Evolutionary conservation across 1,139 yeast genomes (phyloP).

Genomic region (Saccharomycopsis hybrid): DNA sequence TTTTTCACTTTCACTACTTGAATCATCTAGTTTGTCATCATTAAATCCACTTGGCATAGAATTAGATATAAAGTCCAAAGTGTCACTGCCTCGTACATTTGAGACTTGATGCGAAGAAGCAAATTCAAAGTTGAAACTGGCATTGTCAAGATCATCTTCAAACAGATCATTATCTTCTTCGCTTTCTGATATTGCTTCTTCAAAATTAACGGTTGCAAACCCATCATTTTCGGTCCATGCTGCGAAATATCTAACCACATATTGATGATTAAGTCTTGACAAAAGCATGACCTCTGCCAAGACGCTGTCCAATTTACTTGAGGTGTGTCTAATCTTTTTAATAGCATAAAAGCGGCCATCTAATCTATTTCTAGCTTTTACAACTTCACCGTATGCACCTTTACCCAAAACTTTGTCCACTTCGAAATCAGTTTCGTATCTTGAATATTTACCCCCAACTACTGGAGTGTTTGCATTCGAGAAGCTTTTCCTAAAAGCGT

Average conservation of each 20-base stretch:
- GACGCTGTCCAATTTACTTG: conserved; percentile 71
- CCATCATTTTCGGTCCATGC: conserved; percentile 82
- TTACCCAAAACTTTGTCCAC: conserved; percentile 88
- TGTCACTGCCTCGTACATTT: neutral
- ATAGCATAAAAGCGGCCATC: conserved; percentile 96
- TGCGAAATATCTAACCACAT: conserved; percentile 91
- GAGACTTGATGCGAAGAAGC: conserved; percentile 6
- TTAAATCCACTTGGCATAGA: conserved; percentile 21
- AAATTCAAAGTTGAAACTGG: conserved; percentile 18
- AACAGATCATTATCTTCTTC: conserved; percentile 24
- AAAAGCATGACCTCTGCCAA: conserved; percentile 86
- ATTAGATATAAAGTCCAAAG: conserved; percentile 17
- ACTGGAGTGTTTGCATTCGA: neutral
- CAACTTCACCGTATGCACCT: conserved; percentile 98
- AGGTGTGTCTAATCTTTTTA: conserved; percentile 80
- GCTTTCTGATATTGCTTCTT: conserved; percentile 23
- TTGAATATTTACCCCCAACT: conserved; percentile 33
- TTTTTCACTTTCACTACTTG: conserved; percentile 18
- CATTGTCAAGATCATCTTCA: conserved; percentile 22
- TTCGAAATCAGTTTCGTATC: conserved; percentile 81
- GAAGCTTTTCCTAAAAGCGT: neutral
- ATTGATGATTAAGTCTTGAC: conserved; percentile 89
- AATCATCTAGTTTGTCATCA: conserved; percentile 23
- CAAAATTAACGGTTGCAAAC: conserved; percentile 27
- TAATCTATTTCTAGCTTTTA: conserved; percentile 83